phyloP scores from a whole-genome alignment of 2,329 filamentous ascomycete species.

The Cercospora sp. region DNA sequence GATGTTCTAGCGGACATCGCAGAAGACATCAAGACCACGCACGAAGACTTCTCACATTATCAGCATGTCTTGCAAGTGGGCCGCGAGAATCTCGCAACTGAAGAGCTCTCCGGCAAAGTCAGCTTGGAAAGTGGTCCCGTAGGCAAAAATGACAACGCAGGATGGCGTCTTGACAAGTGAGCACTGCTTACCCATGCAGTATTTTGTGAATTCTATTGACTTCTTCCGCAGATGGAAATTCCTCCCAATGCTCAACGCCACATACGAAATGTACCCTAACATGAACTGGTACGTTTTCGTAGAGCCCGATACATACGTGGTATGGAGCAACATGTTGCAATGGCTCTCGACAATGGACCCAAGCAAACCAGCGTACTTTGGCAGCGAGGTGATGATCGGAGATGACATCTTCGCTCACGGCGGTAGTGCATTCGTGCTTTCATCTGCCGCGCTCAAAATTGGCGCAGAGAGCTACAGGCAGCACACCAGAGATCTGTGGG shows the following conservation, averaged over 20 bases:
- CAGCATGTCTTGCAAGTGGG: slow-evolving; percentile 38
- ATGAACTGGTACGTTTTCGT: slow-evolving; percentile 62
- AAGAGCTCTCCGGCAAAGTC: slow-evolving; percentile 31
- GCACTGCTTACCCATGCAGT: neutral
- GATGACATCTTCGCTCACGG: slow-evolving; percentile 45
- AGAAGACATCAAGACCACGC: slow-evolving; percentile 33
- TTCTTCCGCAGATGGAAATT: slow-evolving; percentile 50
- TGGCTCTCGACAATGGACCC: slow-evolving; percentile 56
- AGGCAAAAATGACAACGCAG: slow-evolving; percentile 36
- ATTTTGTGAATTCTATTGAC: neutral
- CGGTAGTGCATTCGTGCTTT: slow-evolving; percentile 47
- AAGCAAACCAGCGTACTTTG: slow-evolving; percentile 53
- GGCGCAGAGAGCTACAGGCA: slow-evolving; percentile 42
- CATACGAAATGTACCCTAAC: slow-evolving; percentile 43
- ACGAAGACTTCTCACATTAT: slow-evolving; percentile 42
- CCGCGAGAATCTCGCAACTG: slow-evolving; percentile 35
- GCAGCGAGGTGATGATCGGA: slow-evolving; percentile 54
- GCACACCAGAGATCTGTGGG: slow-evolving; percentile 45
- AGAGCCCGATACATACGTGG: slow-evolving; percentile 59
- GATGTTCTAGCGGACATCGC: slow-evolving; percentile 42
- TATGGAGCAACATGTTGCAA: slow-evolving; percentile 54
- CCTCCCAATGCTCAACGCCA: slow-evolving; percentile 44
- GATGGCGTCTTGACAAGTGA: slow-evolving; percentile 44
- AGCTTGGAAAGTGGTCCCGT: slow-evolving; percentile 25
- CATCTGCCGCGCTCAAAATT: slow-evolving; percentile 41